phyloP scores from a whole-genome alignment of 176 grass and related monocot genomes.

The Bothriochloa decipiens region DNA sequence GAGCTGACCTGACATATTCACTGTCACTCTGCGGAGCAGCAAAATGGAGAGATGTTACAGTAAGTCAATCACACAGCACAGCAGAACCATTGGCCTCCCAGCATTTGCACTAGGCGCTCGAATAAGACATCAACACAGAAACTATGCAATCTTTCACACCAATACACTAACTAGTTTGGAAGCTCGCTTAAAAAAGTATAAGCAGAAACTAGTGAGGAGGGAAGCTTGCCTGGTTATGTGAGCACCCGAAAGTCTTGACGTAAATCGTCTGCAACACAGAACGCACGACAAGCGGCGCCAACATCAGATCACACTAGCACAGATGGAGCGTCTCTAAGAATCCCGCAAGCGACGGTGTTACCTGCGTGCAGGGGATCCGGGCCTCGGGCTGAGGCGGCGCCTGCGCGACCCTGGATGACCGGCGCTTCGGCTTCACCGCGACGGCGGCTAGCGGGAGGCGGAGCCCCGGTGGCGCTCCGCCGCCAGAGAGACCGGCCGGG shows the following conservation, averaged over 20 bases:
- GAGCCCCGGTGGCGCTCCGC: conserved; percentile 62
- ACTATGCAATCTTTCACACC: background rate
- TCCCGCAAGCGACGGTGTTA: background rate
- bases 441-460: conserved; percentile 66
- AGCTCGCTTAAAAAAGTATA: background rate
- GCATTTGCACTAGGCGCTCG: background rate
- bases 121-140: background rate
- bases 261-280: conserved; percentile 70
- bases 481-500: conserved; percentile 26
- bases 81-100: background rate
- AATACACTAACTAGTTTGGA: background rate
- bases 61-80: background rate
- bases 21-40: conserved; percentile 79
- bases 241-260: conserved; percentile 93
- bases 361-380: conserved; percentile 82
- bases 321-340: background rate
- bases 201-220: background rate
- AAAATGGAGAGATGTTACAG: background rate
- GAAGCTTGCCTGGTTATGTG: conserved; percentile 86
- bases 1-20: conserved; percentile 97
- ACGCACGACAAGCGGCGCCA: background rate
- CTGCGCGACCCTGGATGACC: conserved; percentile 55
- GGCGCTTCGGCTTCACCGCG: conserved; percentile 70
- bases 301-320: background rate
- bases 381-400: conserved; percentile 39